Percentiles rank a stretch among this genome's conserved stretches.
These are phyloP conservation scores for Pelargonium fulgidum DNA, from an alignment of 441 rosid genomes.

Conservation along the genomic window DNA sequence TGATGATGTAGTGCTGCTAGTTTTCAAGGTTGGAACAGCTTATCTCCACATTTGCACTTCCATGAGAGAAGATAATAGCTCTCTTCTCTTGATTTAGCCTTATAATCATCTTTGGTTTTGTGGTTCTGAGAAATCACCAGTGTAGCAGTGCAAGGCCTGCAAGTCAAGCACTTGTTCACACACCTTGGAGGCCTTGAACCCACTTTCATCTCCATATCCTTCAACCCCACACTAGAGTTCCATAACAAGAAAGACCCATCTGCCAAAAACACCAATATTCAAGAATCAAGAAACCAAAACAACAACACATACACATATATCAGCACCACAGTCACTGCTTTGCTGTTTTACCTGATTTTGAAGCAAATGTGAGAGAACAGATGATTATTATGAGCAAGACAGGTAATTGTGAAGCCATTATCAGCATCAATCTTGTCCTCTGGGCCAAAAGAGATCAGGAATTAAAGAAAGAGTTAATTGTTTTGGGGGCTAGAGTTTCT, in stretches of 20 bases:
- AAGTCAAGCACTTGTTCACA: constrained; percentile 34
- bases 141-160: constrained; percentile 40
- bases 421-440: not conserved
- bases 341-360: constrained; percentile 26
- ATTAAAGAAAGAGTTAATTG: not conserved
- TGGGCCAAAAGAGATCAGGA: not conserved
- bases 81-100: constrained; percentile 23
- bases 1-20: not conserved
- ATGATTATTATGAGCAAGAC: constrained; percentile 29
- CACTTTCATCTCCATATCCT: constrained; percentile 26
- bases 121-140: constrained; percentile 31
- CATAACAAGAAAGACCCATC: constrained; percentile 16
- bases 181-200: constrained; percentile 41
- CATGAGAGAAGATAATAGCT: constrained; percentile 35
- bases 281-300: not conserved
- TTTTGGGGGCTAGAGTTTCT: not conserved
- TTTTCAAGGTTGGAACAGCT: constrained; percentile 31
- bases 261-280: constrained; percentile 10
- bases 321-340: not conserved
- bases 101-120: not conserved
- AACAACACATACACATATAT: not conserved
- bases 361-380: constrained; percentile 21
- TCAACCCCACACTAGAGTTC: constrained; percentile 12
- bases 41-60: constrained; percentile 40
- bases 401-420: constrained; percentile 27